Percentiles rank a stretch among this genome's conserved stretches.
phyloP scores from a whole-genome alignment of 164 flowering plant species.

The Saururus chinensis region DNA sequence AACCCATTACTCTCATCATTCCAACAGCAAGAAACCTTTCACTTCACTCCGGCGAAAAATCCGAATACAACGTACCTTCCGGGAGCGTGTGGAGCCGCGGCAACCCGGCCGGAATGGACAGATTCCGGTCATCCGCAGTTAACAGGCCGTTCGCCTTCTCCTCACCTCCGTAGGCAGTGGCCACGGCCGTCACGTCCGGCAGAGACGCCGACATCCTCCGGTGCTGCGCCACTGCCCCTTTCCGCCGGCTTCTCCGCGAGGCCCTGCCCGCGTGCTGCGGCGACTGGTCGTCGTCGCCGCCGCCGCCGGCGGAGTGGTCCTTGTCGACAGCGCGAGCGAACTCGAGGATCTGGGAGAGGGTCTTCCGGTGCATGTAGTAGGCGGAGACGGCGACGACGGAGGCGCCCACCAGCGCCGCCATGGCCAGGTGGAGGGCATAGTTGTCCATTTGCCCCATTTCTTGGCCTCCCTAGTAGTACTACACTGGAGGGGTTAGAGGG shows the following conservation, averaged over 20 bases:
- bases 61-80: slow-evolving; percentile 48
- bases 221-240: slow-evolving; percentile 17
- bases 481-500: background rate
- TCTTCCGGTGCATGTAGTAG: slow-evolving; percentile 76
- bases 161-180: slow-evolving; percentile 15
- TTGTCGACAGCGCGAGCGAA: slow-evolving; percentile 65
- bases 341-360: slow-evolving; percentile 70
- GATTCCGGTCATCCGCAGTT: slow-evolving; percentile 19
- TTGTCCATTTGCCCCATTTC: background rate
- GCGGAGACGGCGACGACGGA: slow-evolving; percentile 86
- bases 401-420: slow-evolving; percentile 91
- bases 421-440: slow-evolving; percentile 54
- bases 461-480: background rate
- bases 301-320: slow-evolving; percentile 26
- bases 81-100: slow-evolving; percentile 62
- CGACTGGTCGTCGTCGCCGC: slow-evolving; percentile 8
- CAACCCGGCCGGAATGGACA: slow-evolving; percentile 67
- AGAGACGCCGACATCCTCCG: slow-evolving; percentile 32
- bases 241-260: slow-evolving; percentile 13
- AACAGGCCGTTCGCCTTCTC: slow-evolving; percentile 32
- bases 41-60: slow-evolving; percentile 16
- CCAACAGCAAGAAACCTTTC: no score
- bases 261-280: slow-evolving; percentile 20
- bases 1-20: no score
- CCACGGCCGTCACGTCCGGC: slow-evolving; percentile 34